Evolutionary conservation across 208 protist species (phyloP).

Genomic region (Strigomonas galati): DNA sequence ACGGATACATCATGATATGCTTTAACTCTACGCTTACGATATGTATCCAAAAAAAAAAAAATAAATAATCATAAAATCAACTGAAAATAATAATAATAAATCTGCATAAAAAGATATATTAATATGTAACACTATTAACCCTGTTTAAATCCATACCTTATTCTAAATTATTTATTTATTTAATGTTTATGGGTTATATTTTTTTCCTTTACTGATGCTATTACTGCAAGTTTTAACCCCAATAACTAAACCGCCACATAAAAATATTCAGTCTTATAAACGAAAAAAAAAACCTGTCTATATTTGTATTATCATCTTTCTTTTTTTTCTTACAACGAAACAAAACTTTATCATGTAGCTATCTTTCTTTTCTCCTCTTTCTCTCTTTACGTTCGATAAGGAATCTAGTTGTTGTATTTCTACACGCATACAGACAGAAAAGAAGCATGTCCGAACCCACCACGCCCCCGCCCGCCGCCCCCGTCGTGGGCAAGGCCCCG

Average conservation of each 20-base stretch:
- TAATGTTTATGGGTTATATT: conserved; percentile 1
- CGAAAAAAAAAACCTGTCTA: neutral
- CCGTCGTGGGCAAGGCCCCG: conserved; percentile 28
- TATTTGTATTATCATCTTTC: neutral
- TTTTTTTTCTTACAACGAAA: neutral
- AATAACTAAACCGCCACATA: neutral
- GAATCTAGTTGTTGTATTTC: neutral
- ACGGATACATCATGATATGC: too few relatives aligned
- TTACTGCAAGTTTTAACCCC: neutral
- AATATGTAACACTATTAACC: too few relatives aligned
- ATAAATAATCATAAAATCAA: neutral
- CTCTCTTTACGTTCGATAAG: neutral
- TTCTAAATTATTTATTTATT: too few relatives aligned
- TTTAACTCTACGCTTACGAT: too few relatives aligned
- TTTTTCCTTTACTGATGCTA: neutral
- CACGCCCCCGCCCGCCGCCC: neutral
- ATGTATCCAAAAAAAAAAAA: neutral
- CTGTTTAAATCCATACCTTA: too few relatives aligned
- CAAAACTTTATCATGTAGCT: neutral
- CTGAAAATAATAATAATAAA: neutral
- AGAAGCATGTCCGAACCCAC: neutral
- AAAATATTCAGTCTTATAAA: neutral
- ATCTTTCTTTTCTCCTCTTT: conserved; percentile 2
- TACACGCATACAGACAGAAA: neutral
- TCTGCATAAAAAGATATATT: too few relatives aligned